Evolutionary conservation across 169 alveolate species (phyloP), one percentile per base, ranked within the genome.

Genomic region (Eimeria tenella): DNA sequence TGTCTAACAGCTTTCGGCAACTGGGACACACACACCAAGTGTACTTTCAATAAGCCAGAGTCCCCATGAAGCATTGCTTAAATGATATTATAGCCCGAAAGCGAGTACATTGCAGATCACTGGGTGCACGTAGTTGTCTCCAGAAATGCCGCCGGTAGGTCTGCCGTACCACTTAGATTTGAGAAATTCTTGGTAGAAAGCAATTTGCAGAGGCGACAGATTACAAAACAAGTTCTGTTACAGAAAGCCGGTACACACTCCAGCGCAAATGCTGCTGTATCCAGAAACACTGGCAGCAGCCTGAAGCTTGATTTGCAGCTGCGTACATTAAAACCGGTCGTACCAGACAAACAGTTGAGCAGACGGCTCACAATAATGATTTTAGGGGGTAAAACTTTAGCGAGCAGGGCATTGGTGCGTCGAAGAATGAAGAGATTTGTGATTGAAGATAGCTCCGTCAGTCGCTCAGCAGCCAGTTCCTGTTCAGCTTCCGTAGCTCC

Each of bases 301-400:
- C 68, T 11, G 19, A 10, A 17, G 21, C 68, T 58, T 10, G 68
- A 10, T 11, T 17, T 58, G 68, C 21, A 17, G 19, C 21, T 58
- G 19, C 11, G 68, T 1, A 58, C 11, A 58, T 11, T 11, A 58
- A 58, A 58, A 58, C 68, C 68, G 68, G 21, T 10, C 19, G 21
- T 58, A 58, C 19, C 68, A 58, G 68, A 58, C 68, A 58, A 17
- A 17, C 1, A 58, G 19, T 17, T 58, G 21, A 58, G 68, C 19
- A 58, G 19, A 10, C 73, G 62, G 86, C 93, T 42, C 58, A 91
- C 96, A 23, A 98, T 90, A 2, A 97, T 96, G 56, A 97, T 95
- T 87, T 98, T 98, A 31, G 98, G 98, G 1, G 99, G 99, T 53
- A 98, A 81, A 19, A 98, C 99, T 94, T 97, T 97, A 25, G 99